Evolutionary conservation across 345 rosid genomes (phyloP), one percentile per base, ranked within the genome.

Genomic region (Anastatica hierochuntica): DNA sequence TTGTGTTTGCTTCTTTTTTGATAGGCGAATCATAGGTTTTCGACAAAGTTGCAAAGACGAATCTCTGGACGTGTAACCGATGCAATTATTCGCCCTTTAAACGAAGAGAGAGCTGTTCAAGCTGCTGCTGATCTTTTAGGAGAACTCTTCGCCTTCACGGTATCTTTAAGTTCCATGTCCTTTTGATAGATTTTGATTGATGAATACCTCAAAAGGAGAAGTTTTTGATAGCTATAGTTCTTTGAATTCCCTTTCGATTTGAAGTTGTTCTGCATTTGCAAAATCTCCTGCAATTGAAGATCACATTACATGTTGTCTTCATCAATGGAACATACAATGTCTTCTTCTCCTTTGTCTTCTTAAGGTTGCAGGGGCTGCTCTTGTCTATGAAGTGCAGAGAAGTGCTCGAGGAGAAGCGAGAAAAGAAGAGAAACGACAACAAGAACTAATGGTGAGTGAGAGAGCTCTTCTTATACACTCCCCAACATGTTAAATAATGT

Each of bases 21-120:
- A 60, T 77, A 85, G 94, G 74, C 76, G 21, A 89, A 89, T 74
- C 94, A 89, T 57, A 72, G 81, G 58, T 77, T 79, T 18, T 72
- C 81, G 2, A 85, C 88, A 2, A 77, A 17, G 42, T 52, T 89
- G 68, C 95, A 85, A 69, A 85, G 94, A 45, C 76, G 74, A 2
- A 75, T 79, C 21, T 78, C 82, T 48, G 89, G 95, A 20, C 83
- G 64, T 61, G 67, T 80, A 16, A 73, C 80, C 18, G 74, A 81
- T 78, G 95, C 80, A 23, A 76, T 70, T 13, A 79, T 89, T 33
- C 84, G 80, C 11, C 97, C 97, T 19, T 58, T 85, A 55, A 49
- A 89, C 43, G 90, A 81, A 77, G 95, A 83, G 71, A 78, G 79
- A 69, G 97, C 95, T 58, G 77, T 89, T 55, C 94, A 85, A 56